Percentiles rank a stretch among this genome's conserved stretches.
Evolutionary conservation across 2,329 filamentous ascomycete species (phyloP).

Genomic region (Fusarium haematococcum): DNA sequence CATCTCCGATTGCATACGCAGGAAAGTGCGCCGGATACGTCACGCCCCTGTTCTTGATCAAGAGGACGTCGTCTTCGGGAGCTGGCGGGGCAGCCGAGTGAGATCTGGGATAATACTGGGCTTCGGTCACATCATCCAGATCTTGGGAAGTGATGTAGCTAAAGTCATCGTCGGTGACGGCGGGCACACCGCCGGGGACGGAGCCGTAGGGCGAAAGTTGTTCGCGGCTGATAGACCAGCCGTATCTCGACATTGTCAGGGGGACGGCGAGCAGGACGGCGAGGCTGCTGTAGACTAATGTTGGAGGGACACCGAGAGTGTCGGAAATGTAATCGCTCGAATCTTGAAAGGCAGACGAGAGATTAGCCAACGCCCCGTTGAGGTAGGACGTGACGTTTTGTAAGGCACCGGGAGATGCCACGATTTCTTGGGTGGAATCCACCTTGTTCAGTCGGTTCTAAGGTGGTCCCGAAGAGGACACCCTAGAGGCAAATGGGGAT

Average conservation of each 20-base stretch:
- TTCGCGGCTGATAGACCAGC: slow-evolving; percentile 60
- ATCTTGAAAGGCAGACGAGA: slow-evolving; percentile 61
- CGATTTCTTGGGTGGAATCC: slow-evolving; percentile 68
- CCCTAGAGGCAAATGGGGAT: slow-evolving; percentile 45
- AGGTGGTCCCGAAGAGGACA: slow-evolving; percentile 53
- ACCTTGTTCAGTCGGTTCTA: slow-evolving; percentile 63
- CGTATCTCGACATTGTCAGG: slow-evolving; percentile 67
- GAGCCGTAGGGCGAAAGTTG: slow-evolving; percentile 66
- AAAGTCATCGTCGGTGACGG: slow-evolving; percentile 81
- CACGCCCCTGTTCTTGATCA: slow-evolving; percentile 75
- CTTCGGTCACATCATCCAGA: slow-evolving; percentile 60
- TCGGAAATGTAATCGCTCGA: slow-evolving; percentile 65
- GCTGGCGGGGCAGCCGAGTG: slow-evolving; percentile 49
- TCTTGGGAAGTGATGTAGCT: slow-evolving; percentile 87
- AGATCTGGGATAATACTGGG: slow-evolving; percentile 56
- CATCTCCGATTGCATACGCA: slow-evolving; percentile 79
- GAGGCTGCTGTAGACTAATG: slow-evolving; percentile 63
- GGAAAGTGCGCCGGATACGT: slow-evolving; percentile 80
- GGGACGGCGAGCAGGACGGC: slow-evolving; percentile 62
- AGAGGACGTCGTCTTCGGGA: slow-evolving; percentile 75
- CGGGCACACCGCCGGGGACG: slow-evolving; percentile 61
- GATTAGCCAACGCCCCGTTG: slow-evolving; percentile 62
- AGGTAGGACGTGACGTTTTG: slow-evolving; percentile 71
- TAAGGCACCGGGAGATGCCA: slow-evolving; percentile 73
- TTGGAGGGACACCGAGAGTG: slow-evolving; percentile 62